These are phyloP conservation scores for Coprinopsis sp. DNA, from an alignment of 768 basidiomycete genomes.

Conservation along the genomic window DNA sequence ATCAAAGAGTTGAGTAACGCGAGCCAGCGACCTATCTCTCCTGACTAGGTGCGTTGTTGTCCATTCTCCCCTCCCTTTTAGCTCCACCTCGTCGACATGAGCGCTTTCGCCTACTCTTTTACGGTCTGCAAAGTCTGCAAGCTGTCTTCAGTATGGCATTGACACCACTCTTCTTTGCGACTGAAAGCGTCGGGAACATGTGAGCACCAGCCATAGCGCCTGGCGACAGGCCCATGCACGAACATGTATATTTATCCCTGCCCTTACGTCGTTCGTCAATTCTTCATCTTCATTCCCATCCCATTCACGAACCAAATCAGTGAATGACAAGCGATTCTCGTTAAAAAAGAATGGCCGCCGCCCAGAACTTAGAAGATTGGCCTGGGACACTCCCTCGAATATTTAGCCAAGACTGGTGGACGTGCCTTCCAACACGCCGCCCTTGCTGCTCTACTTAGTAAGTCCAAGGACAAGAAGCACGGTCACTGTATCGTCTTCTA, in stretches of 20 bases:
- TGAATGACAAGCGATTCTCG: background rate
- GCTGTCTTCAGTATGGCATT: too few species aligned
- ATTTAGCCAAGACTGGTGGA: conserved; percentile 93
- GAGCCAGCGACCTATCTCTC: conserved; percentile 89
- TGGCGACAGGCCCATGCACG: too few species aligned
- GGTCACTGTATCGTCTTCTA: conserved; percentile 1
- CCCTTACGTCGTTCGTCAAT: too few species aligned
- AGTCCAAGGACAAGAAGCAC: conserved; percentile 38
- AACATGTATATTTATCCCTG: too few species aligned
- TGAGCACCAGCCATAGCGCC: too few species aligned
- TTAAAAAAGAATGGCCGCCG: conserved; percentile 85
- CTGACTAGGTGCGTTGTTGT: conserved; percentile 67
- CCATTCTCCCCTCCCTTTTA: too few species aligned
- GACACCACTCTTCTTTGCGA: too few species aligned
- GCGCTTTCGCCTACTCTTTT: too few species aligned
- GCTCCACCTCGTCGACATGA: too few species aligned
- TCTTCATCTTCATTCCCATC: background rate
- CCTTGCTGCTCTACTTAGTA: conserved; percentile 77
- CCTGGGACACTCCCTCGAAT: conserved; percentile 95
- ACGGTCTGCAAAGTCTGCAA: too few species aligned
- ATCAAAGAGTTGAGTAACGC: conserved; percentile 94
- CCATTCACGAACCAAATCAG: background rate
- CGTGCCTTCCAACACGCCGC: conserved; percentile 99
- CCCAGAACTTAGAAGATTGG: conserved; percentile 98
- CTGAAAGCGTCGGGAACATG: too few species aligned